Base-by-base conservation (phyloP, 2,329 filamentous ascomycete species). In the Fonsecaea erecta region DNA sequence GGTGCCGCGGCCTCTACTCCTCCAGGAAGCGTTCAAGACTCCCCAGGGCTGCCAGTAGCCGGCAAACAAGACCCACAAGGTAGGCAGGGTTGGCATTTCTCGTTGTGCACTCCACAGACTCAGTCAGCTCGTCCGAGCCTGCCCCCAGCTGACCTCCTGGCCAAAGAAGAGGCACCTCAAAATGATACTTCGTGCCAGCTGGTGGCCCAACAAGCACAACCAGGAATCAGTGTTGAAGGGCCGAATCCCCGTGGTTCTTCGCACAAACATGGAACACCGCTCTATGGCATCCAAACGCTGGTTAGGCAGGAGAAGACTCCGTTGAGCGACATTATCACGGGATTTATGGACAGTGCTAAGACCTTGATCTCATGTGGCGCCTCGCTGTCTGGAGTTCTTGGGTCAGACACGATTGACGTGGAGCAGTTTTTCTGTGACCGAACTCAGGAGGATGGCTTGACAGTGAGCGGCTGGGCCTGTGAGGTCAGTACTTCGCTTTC, bases 401-500 rank as follows among this genome's bases (percentile, higher is more conserved):
- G 60, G 11, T 26, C 21, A 18, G 52, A 37, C 30, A n/a, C 18
- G n/a, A 56, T 56, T 24, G 52, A 55, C 28, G 60, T 62, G 34
- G 48, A 51, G 9, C 24, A 57, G 30, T 40, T 62, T 21, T 37
- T 62, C n/a, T 52, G 60, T 26, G 48, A 56, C 35, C 52, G 60
- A 4, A 48, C 18, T n/a, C 16, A 35, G 18, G 55, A n/a, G 14
- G 60, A 62, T 58, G 34, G 7, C 28, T 40, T 37, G 16, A 37
- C 48, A 14, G 51, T 56, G 2, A 32, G 26, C 11, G 55, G 55
- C 35, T 62, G 51, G 60, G 60, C 60, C 8, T 37, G 60, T 28
- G 52, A 62, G 51, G 60, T 62, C 46, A 55, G 35, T 26, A 12
- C 26, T 37, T 24, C 28, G 46, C 32, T 34, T 54, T 26, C n/a